These are phyloP conservation scores for Aureobasidium namibiae DNA, from an alignment of 2,329 filamentous ascomycete species.

Conservation along the genomic window DNA sequence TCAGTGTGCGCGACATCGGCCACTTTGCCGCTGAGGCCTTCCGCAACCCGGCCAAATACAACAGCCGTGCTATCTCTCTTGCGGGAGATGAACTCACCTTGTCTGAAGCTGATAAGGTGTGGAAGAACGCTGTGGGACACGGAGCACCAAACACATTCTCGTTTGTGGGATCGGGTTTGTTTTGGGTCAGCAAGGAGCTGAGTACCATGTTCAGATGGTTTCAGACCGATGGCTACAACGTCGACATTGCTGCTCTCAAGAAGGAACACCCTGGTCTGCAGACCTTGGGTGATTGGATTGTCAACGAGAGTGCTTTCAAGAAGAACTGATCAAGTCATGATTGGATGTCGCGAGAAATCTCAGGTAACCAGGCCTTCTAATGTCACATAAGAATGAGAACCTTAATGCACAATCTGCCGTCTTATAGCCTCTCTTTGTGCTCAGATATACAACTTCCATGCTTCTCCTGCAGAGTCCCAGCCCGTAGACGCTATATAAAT, in stretches of 20 bases:
- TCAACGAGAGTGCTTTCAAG: slow-evolving; percentile 15
- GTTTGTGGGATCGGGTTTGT: slow-evolving; percentile 32
- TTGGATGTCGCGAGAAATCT: too few relatives aligned
- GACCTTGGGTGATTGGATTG: slow-evolving; percentile 14
- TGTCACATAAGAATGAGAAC: too few relatives aligned
- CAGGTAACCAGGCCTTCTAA: neutral
- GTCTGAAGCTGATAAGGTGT: slow-evolving; percentile 36
- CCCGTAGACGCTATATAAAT: too few relatives aligned
- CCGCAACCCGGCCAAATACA: slow-evolving; percentile 36
- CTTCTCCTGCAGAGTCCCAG: too few relatives aligned
- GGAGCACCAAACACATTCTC: slow-evolving; percentile 36
- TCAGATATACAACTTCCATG: too few relatives aligned
- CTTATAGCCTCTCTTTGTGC: too few relatives aligned
- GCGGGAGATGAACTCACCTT: slow-evolving; percentile 47
- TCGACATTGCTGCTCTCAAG: slow-evolving; percentile 36
- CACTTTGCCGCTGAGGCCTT: slow-evolving; percentile 44
- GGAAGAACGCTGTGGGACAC: slow-evolving; percentile 39
- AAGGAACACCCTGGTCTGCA: slow-evolving; percentile 30
- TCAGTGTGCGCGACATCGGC: slow-evolving; percentile 43
- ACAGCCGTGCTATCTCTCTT: slow-evolving; percentile 38
- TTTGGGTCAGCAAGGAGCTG: slow-evolving; percentile 31
- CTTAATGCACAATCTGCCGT: neutral
- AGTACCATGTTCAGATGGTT: slow-evolving; percentile 39
- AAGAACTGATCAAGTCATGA: neutral
- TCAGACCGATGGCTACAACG: slow-evolving; percentile 37